Base-by-base conservation (phyloP, 1,284 basidiomycete genomes). In the Fistulinella staudtii region DNA sequence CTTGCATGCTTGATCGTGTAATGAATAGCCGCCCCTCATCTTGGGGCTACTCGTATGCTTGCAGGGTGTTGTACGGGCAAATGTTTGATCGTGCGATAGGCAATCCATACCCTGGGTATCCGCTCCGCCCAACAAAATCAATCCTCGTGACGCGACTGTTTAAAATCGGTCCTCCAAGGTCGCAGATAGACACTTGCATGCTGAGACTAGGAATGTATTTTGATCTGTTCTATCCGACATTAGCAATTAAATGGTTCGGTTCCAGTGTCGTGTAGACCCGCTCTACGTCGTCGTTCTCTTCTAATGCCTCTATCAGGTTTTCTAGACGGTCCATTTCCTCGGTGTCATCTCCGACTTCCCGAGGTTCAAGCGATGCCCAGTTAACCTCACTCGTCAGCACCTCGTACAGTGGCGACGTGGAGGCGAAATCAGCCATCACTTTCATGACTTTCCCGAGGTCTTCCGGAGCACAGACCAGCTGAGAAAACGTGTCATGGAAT, bases 281-380 rank as follows among this genome's bases (percentile, higher is more conserved):
- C 43, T 80, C 65, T 13, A 76, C 78, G 56, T 85, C 84, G 49
- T 80, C 80, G 49, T 80, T 68, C 21, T 72, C 77, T 58, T 85
- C 80, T 31, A 88, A 61, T 9, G 71, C 73, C 29, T 76, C 70
- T 30, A 84, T 66, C 30, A 86, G 63, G 14, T 68, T 61, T 22
- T 69, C 64, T 13, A 85, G 58, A 42, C 66, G 68, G 15, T 54
- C 52, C 43, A 63, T 67, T 27, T 47, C 51, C 25, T 70, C 57
- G 28, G 72, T 70, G 15, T 75, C 72, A 18, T 62, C 54, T 15
- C 25, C 45, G 3, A 65, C 60, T 17, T 59, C 64, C 13, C 62
- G 63, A 14, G 63, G 52, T 38, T 78, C 76, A 8, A 73, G 49
- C 4, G 82, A 74, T 11, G 70, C 66, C 59, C 83, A 86, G 10